Base-by-base conservation (phyloP, 2,329 filamentous ascomycete species). In the Canariomyces notabilis region DNA sequence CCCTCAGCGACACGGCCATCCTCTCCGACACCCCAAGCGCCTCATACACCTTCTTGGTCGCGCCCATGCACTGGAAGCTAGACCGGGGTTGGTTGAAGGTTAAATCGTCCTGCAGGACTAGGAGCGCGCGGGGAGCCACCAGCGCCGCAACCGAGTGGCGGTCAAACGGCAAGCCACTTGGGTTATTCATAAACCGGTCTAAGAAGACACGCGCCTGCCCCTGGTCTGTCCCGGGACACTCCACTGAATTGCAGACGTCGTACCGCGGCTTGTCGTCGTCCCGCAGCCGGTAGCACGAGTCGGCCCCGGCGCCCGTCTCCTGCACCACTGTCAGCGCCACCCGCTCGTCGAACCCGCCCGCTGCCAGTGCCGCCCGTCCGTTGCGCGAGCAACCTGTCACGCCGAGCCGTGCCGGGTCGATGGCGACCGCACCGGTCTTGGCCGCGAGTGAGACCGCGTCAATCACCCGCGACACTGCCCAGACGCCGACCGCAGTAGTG, bases 361-460 rank as follows among this genome's bases (percentile, higher is more conserved):
- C 75, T 16, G 80, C 67, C 50, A 81, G 70, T 22, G 77, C 77
- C 7, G 77, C 77, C 62, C 81, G 81, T 40, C 77, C 77, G 60
- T 80, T 78, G 26, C 77, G 73, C 41, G 76, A 80, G 66, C 77
- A 82, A 2, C 78, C 78, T 11, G 76, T 80, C 1, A 80, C 75
- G 39, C 73, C 77, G 11, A 76, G 59, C 2, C 63, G 64, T 21
- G 57, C 64, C 8, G 67, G 49, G 59, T 76, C 67, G 58, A 81
- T 78, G 26, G 26, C 9, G 9, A 12, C 14, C 26, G 9, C 9
- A 21, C 65, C 64, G 16, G 66, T 68, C 21, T 58, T 61, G 6
- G 44, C 50, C 6, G 62, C 50, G 58, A 69, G 64, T 63, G 78
- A 75, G 29, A 81, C 66, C 14, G 70, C 75, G 59, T 82, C 77